Evolutionary conservation across 352 stramenopile genomes (phyloP).

Genomic region (Aphanomyces euteiches): DNA sequence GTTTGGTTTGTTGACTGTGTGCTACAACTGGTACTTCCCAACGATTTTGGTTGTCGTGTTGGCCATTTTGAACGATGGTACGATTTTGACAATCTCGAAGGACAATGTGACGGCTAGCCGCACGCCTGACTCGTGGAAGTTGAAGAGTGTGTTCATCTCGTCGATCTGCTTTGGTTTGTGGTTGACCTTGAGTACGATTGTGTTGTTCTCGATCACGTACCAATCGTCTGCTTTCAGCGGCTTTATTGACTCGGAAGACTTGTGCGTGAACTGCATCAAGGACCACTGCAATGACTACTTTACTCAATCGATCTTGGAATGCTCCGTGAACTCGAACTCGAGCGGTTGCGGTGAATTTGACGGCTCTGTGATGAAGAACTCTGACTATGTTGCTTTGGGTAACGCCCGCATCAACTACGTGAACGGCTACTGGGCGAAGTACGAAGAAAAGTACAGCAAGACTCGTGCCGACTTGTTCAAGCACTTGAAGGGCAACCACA

Average conservation of each 20-base stretch:
- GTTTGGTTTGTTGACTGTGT: constrained; percentile 51
- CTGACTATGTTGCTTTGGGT: neutral
- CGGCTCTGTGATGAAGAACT: constrained; percentile 42
- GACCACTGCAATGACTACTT: constrained; percentile 60
- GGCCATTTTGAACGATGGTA: constrained; percentile 61
- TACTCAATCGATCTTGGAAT: constrained; percentile 48
- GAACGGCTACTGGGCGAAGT: constrained; percentile 5
- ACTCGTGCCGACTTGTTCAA: constrained; percentile 42
- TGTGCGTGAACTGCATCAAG: constrained; percentile 59
- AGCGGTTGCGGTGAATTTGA: constrained; percentile 60
- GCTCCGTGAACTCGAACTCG: constrained; percentile 45
- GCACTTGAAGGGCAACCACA: constrained; percentile 52
- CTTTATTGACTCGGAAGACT: constrained; percentile 53
- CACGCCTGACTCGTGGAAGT: constrained; percentile 33
- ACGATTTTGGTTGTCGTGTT: constrained; percentile 61
- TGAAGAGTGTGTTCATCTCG: constrained; percentile 30
- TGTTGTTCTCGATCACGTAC: constrained; percentile 58
- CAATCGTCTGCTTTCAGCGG: constrained; percentile 42
- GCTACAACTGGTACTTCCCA: constrained; percentile 48
- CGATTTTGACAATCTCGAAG: constrained; percentile 38
- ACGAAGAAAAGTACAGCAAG: neutral
- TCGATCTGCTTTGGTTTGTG: constrained; percentile 52
- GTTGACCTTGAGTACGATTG: constrained; percentile 59
- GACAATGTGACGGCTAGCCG: constrained; percentile 35
- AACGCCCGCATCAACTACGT: constrained; percentile 3